These are phyloP conservation scores for Cercospora sp. DNA, from an alignment of 2,329 filamentous ascomycete species.

Conservation along the genomic window DNA sequence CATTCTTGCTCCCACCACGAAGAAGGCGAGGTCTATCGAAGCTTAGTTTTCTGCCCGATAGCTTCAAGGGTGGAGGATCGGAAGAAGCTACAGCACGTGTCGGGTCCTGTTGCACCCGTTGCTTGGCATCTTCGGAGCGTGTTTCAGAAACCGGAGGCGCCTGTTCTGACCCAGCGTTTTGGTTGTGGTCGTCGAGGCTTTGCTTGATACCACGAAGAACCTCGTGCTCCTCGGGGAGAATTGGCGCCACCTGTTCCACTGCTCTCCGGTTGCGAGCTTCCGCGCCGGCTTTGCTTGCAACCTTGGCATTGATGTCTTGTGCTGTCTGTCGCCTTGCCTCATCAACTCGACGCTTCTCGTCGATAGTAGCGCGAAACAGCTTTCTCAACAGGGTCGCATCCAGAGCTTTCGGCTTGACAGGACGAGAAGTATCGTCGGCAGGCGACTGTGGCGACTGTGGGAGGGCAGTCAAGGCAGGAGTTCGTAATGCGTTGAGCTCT, in stretches of 20 bases:
- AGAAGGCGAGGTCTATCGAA: slow-evolving; percentile 12
- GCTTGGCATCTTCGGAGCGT: slow-evolving; percentile 3
- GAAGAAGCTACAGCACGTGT: not conserved
- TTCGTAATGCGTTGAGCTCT: slow-evolving; percentile 2
- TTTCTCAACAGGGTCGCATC: slow-evolving; percentile 22
- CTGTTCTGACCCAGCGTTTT: slow-evolving; percentile 1
- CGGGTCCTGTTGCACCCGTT: not conserved
- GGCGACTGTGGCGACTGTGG: slow-evolving; percentile 6
- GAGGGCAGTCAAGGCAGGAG: not conserved
- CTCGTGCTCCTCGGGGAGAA: slow-evolving; percentile 7
- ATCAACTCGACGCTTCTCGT: slow-evolving; percentile 25
- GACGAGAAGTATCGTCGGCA: slow-evolving; percentile 1
- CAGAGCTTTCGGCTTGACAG: slow-evolving; percentile 17
- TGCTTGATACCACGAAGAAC: slow-evolving; percentile 13
- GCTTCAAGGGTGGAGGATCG: not conserved
- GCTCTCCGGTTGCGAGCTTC: slow-evolving; percentile 9
- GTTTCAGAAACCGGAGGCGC: not conserved
- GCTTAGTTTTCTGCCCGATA: not conserved
- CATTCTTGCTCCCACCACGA: slow-evolving; percentile 28
- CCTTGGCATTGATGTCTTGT: slow-evolving; percentile 8
- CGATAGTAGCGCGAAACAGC: slow-evolving; percentile 28
- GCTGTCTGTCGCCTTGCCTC: slow-evolving; percentile 10
- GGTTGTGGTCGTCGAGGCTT: slow-evolving; percentile 5
- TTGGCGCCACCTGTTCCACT: not conserved
- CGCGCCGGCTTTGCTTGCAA: slow-evolving; percentile 2